Evolutionary conservation across 257 asterid species (phyloP), one percentile per base, ranked within the genome.

Genomic region (Sherardia arvensis): DNA sequence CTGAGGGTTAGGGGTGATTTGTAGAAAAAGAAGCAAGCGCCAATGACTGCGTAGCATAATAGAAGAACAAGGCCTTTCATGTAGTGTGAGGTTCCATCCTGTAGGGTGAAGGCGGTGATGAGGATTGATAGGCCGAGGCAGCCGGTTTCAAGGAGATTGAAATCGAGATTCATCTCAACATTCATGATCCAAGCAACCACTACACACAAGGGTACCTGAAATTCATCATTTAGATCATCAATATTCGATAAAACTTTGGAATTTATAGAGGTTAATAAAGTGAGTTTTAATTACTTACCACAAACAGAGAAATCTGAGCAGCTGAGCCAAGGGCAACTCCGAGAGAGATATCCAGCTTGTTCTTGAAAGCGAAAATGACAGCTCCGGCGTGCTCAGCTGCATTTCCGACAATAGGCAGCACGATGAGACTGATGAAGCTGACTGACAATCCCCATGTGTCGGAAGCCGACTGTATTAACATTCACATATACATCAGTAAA

Each of bases 331-430:
- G 53, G 33, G 84, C 81, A 10, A 79, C 84, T 23, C 84, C 84
- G 66, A 79, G 43, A 54, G 84, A 53, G 4, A 78, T 74, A 48
- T 78, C 82, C 91, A 92, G 77, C 77, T 92, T 92, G 79, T 92
- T 87, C 68, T 85, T 92, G 73, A 85, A 87, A 18, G 99, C 97
- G 67, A 92, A 92, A 62, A 89, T 89, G 71, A 89, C 51, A 11
- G 99, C 95, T 38, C 95, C 99, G 0, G 99, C 96, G 62, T 92
- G 99, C 69, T 92, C 99, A 4, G 96, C 96, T 53, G 99, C 97
- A 60, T 92, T 92, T 56, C 99, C 99, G 57, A 85, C 97, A 64
- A 92, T 89, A 45, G 99, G 99, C 51, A 92, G 82, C 66, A 92
- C 67, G 75, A 92, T 92, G 27, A 92, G 76, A 30, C 99, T 89